These are phyloP conservation scores for Nothophoma quercina DNA, from an alignment of 2,329 filamentous ascomycete species.

Conservation along the genomic window DNA sequence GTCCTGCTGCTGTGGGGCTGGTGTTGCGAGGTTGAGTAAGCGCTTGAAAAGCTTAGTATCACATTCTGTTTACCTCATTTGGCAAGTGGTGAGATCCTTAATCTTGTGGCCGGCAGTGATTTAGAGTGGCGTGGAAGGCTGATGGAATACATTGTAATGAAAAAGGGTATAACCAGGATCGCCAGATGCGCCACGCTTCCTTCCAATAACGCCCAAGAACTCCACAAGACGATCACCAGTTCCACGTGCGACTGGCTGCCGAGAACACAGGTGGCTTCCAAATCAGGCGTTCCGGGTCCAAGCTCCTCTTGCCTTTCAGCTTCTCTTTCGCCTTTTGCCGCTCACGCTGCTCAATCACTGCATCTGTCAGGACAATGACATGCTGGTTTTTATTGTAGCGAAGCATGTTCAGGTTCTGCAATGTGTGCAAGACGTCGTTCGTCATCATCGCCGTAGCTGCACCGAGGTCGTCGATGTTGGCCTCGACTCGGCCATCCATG, in stretches of 20 bases:
- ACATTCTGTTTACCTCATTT: background rate
- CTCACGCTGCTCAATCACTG: slow-evolving; percentile 73
- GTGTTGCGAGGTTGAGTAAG: slow-evolving; percentile 2
- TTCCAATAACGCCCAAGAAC: background rate
- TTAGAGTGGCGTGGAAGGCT: background rate
- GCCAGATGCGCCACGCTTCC: background rate
- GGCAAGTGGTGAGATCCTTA: background rate
- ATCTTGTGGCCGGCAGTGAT: background rate
- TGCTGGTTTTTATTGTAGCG: slow-evolving; percentile 96
- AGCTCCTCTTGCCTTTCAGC: slow-evolving; percentile 75
- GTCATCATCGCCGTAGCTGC: slow-evolving; percentile 90
- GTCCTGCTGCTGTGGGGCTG: background rate
- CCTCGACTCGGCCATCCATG: slow-evolving; percentile 71
- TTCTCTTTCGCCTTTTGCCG: slow-evolving; percentile 81
- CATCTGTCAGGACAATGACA: slow-evolving; percentile 90
- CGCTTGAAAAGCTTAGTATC: background rate
- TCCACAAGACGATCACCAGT: slow-evolving; percentile 68
- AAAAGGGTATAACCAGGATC: slow-evolving; percentile 12
- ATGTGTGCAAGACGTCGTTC: slow-evolving; percentile 91
- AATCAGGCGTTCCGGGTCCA: slow-evolving; percentile 80
- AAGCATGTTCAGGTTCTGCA: slow-evolving; percentile 94
- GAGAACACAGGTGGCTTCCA: slow-evolving; percentile 98
- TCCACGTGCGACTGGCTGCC: slow-evolving; percentile 90
- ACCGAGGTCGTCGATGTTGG: slow-evolving; percentile 87
- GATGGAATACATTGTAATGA: background rate